Conservation (phyloP, 2,329 filamentous ascomycete species). For the Sporothrix mexicana region DNA sequence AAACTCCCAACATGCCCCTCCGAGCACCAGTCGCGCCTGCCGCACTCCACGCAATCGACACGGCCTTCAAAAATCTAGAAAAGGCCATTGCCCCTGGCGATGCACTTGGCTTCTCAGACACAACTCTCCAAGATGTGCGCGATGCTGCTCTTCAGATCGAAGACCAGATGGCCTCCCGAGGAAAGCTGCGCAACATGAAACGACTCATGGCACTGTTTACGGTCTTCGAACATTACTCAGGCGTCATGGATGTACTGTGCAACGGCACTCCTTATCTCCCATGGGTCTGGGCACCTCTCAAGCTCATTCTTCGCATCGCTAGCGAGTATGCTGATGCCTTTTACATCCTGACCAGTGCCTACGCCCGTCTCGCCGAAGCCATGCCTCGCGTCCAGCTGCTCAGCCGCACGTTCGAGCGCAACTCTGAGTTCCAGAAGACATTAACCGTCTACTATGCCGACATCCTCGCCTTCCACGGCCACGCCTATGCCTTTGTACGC, state of each 20-base stretch:
- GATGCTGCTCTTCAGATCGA: slow-evolving; percentile 49
- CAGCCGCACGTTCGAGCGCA: background rate
- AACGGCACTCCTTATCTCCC: slow-evolving; percentile 51
- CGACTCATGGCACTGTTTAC: slow-evolving; percentile 51
- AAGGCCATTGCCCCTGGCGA: background rate
- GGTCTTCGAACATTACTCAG: slow-evolving; percentile 51
- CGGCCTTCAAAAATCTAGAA: background rate
- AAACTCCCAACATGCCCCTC: background rate
- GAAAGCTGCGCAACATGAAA: slow-evolving; percentile 51
- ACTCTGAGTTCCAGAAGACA: background rate
- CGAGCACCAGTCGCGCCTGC: background rate
- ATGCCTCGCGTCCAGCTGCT: slow-evolving; percentile 1
- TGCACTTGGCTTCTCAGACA: background rate
- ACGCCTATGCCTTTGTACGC: background rate
- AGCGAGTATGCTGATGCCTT: slow-evolving; percentile 7
- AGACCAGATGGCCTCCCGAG: slow-evolving; percentile 46
- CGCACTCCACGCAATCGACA: background rate
- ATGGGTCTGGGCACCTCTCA: background rate
- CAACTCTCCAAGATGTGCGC: slow-evolving; percentile 42
- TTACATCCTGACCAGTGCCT: background rate
- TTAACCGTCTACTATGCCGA: background rate
- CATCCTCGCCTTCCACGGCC: background rate
- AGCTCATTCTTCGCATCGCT: background rate
- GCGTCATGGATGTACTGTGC: slow-evolving; percentile 51
- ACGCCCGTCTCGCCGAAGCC: background rate